Conservation (phyloP, 2,329 filamentous ascomycete genomes). For the Magnaporthiopsis incrustans region DNA sequence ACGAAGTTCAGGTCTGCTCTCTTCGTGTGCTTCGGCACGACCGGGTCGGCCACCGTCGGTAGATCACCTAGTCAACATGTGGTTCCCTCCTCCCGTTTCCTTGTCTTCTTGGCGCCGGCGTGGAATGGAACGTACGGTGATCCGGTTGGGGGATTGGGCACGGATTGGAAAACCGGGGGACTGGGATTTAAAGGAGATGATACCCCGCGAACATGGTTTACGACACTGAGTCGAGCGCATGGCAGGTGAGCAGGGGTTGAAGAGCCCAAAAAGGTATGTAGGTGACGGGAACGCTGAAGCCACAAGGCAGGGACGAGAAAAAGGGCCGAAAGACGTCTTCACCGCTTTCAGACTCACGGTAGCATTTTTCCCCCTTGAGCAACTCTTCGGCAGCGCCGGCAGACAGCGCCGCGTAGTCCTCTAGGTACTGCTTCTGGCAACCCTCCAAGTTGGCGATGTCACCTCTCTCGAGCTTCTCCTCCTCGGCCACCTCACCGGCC, state of each 20-base stretch:
- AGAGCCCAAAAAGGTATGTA: background rate
- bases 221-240: background rate
- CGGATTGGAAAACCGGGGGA: background rate
- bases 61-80: background rate
- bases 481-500: conserved; percentile 9
- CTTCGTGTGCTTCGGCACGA: background rate
- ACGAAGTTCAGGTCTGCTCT: conserved; percentile 28
- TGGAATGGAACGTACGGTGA: background rate
- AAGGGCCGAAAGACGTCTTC: background rate
- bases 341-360: conserved; percentile 24
- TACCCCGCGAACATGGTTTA: background rate
- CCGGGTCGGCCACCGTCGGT: conserved; percentile 7
- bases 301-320: background rate
- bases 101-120: background rate
- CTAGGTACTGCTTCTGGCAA: conserved; percentile 25
- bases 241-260: background rate
- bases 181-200: background rate
- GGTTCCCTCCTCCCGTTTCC: background rate
- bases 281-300: background rate
- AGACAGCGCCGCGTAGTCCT: conserved; percentile 23
- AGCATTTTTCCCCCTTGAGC: conserved; percentile 24
- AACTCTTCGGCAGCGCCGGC: conserved; percentile 22
- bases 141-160: background rate
- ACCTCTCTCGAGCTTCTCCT: conserved; percentile 17
- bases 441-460: conserved; percentile 14